Evolutionary conservation across 306 rosid genomes (phyloP), one percentile per base, ranked within the genome.

Genomic region (Lathyrus tuberosus): DNA sequence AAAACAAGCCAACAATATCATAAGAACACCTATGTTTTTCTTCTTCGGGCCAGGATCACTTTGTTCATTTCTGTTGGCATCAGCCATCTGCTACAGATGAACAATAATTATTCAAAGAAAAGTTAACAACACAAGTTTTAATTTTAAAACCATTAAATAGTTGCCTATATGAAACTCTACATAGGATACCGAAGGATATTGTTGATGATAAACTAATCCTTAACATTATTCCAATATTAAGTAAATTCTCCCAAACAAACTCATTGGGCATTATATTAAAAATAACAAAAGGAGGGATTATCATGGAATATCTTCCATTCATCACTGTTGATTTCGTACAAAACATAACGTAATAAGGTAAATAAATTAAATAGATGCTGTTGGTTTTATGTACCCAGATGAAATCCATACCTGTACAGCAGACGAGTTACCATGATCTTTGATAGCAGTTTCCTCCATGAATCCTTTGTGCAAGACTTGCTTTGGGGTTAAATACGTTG

Each of bases 11-110:
- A 54, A 65, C 40, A 56, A 58, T 46, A 61, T 71, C 4, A 43
- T 14, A 71, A 71, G 70, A 76, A 61, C 76, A 92, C 98, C 86
- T 92, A 67, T 86, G 31, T 85, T 89, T 79, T 79, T 86, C 76
- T 31, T 89, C 80, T 81, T 80, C 17, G 86, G 43, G 64, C 49
- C 57, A 81, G 77, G 82, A 43, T 85, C 82, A 17, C 83, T 79
- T 70, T 77, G 87, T 77, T 61, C 88, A 79, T 82, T 87, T 17
- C 47, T 26, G 43, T 47, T 2, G 67, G 54, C 64, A 66, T n/a
- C 73, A 52, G 54, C 68, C 44, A 73, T 86, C 81, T 75, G 76
- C 85, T 73, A 67, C 46, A 82, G 51, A 75, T 41, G 56, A 80
- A 72, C 53, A 82, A 78, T 18, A 74, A 67, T 69, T 54, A 72